phyloP scores from a whole-genome alignment of 78 protist genomes.

The Tieghemostelium lacteum region DNA sequence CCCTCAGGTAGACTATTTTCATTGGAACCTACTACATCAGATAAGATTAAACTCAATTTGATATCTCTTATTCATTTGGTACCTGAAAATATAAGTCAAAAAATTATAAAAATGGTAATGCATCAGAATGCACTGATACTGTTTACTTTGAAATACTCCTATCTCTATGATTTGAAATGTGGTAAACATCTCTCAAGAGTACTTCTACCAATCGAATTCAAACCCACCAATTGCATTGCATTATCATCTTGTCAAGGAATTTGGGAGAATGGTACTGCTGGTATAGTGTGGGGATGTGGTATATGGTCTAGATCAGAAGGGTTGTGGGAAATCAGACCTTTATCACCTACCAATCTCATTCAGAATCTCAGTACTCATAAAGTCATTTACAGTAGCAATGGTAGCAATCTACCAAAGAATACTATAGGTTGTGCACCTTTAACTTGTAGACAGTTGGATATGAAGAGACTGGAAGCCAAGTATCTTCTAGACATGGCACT shows the following conservation, averaged over 20 bases:
- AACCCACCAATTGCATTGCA: background rate
- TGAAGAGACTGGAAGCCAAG: slow-evolving; percentile 39
- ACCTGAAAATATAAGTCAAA: background rate
- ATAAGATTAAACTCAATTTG: slow-evolving; percentile 14
- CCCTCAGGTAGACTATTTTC: slow-evolving; percentile 47
- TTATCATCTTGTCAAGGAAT: background rate
- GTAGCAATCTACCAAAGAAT: background rate
- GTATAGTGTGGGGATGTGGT: slow-evolving; percentile 70
- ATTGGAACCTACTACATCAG: slow-evolving; percentile 31
- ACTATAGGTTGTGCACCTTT: slow-evolving; percentile 36
- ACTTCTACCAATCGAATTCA: slow-evolving; percentile 7
- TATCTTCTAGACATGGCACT: slow-evolving; percentile 69
- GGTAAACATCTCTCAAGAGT: slow-evolving; percentile 9
- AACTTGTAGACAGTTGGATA: slow-evolving; percentile 55
- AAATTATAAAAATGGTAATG: background rate
- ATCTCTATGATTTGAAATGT: slow-evolving; percentile 54
- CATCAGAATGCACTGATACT: slow-evolving; percentile 52
- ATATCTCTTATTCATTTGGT: slow-evolving; percentile 11
- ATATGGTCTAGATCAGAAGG: slow-evolving; percentile 34
- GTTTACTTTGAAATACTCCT: background rate
- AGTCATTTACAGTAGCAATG: background rate
- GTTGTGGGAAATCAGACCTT: slow-evolving; percentile 40
- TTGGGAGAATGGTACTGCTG: slow-evolving; percentile 63
- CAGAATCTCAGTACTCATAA: slow-evolving; percentile 10
- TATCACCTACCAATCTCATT: slow-evolving; percentile 16